Evolutionary conservation across 345 rosid species (phyloP).

Genomic region (Citrus maxima): DNA sequence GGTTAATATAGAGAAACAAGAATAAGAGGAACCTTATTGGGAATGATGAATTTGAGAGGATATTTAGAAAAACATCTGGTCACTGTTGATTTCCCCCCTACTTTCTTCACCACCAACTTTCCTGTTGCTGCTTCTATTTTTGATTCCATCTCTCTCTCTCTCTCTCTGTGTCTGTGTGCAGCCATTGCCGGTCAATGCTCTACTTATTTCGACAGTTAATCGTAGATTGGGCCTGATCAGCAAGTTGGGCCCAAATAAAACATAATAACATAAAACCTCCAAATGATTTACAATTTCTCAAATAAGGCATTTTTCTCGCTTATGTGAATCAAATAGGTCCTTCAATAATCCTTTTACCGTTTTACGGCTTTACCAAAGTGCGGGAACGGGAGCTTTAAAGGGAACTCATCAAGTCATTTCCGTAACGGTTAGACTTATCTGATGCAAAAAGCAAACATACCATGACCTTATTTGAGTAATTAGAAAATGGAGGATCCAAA

Average conservation of each 20-base stretch:
- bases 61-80: slow-evolving; percentile 76
- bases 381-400: too few species aligned
- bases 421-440: too few species aligned
- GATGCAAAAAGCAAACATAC: neutral
- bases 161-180: slow-evolving; percentile 20
- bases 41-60: slow-evolving; percentile 88
- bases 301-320: too few species aligned
- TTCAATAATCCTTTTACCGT: too few species aligned
- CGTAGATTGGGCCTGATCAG: neutral
- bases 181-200: neutral
- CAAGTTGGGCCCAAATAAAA: too few species aligned
- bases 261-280: too few species aligned
- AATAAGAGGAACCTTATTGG: slow-evolving; percentile 50
- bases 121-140: slow-evolving; percentile 32
- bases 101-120: slow-evolving; percentile 60
- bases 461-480: neutral
- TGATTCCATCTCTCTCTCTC: slow-evolving; percentile 27
- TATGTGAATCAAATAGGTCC: too few species aligned
- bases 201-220: neutral
- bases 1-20: neutral
- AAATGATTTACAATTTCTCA: too few species aligned
- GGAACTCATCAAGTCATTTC: neutral
- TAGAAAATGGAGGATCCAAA: neutral
- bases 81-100: slow-evolving; percentile 67
- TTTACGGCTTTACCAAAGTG: too few species aligned